Percentiles rank a stretch among this genome's conserved stretches.
phyloP scores from a whole-genome alignment of 495 filamentous ascomycete species.

The Recurvomyces mirabilis region DNA sequence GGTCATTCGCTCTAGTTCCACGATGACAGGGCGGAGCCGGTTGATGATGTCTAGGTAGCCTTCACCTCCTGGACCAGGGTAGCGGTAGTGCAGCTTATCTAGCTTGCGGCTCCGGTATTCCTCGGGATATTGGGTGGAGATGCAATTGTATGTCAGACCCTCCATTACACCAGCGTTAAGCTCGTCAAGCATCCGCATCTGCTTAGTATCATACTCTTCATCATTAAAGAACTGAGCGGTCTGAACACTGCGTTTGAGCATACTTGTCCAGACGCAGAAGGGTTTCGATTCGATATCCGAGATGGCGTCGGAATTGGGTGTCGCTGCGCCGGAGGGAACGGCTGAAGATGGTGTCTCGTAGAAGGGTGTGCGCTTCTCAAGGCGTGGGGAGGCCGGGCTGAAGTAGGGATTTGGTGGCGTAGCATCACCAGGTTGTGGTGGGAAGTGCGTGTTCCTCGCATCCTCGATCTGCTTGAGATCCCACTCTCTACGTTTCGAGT shows the following conservation, averaged over 20 bases:
- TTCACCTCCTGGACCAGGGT: constrained; percentile 90
- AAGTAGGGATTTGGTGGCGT: constrained; percentile 92
- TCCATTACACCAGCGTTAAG: constrained; percentile 87
- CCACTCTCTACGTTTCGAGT: constrained; percentile 63
- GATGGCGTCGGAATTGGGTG: constrained; percentile 23
- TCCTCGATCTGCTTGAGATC: constrained; percentile 63
- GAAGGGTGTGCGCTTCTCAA: not conserved
- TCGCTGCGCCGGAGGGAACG: constrained; percentile 25
- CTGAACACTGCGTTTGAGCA: constrained; percentile 78
- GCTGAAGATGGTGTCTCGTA: not conserved
- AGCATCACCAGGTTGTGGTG: constrained; percentile 73
- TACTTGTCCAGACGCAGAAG: constrained; percentile 97
- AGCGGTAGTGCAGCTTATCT: constrained; percentile 87
- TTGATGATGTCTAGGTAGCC: constrained; percentile 96
- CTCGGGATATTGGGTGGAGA: constrained; percentile 57
- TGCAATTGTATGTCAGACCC: constrained; percentile 87
- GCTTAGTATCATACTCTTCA: constrained; percentile 94
- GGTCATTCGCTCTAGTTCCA: constrained; percentile 91
- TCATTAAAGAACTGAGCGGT: constrained; percentile 84
- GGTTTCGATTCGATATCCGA: constrained; percentile 59
- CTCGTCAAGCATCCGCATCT: constrained; percentile 97
- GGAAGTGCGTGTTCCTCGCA: constrained; percentile 58
- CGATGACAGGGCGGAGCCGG: constrained; percentile 85
- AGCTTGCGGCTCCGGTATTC: constrained; percentile 62
- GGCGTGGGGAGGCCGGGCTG: constrained; percentile 24